A percentile compares a stretch with the other conserved stretches of the same genome.
Conservation (phyloP, 371 early-diverging fungal genomes). For the Rhizopus delemar region DNA sequence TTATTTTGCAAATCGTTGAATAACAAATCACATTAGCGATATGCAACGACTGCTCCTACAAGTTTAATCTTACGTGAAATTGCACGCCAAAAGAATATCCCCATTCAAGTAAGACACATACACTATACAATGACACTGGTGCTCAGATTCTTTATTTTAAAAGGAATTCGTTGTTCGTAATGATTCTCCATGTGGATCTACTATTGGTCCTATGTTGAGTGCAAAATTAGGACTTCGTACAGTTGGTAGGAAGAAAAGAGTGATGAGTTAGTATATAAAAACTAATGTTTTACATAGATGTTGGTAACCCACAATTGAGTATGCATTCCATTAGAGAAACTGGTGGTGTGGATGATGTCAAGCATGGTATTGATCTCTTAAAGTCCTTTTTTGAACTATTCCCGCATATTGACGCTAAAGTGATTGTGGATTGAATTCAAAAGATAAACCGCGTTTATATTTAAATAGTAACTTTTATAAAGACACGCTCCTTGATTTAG, state of each 20-base stretch:
- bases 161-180: slow-evolving; percentile 90
- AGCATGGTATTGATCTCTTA: slow-evolving; percentile 77
- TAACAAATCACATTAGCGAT: slow-evolving; percentile 47
- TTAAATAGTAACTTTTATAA: slow-evolving; percentile 11
- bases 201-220: slow-evolving; percentile 93
- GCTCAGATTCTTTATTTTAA: too few relatives aligned
- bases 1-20: neutral
- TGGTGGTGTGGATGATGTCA: slow-evolving; percentile 85
- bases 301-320: slow-evolving; percentile 90
- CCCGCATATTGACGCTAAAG: slow-evolving; percentile 20
- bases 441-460: neutral
- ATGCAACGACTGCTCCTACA: slow-evolving; percentile 90
- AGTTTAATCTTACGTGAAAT: slow-evolving; percentile 75
- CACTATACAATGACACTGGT: neutral
- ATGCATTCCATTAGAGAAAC: slow-evolving; percentile 96
- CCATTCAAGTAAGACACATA: slow-evolving; percentile 59
- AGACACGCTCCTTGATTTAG: slow-evolving; percentile 4
- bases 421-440: slow-evolving; percentile 22
- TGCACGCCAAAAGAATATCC: slow-evolving; percentile 69
- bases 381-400: slow-evolving; percentile 35
- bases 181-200: slow-evolving; percentile 91
- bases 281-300: slow-evolving; percentile 52
- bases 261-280: neutral
- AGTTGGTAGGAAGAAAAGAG: slow-evolving; percentile 56
- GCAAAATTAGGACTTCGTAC: slow-evolving; percentile 91